These are phyloP conservation scores for Pseudogymnoascus pannorum DNA, from an alignment of 2,329 filamentous ascomycete genomes.

Conservation along the genomic window DNA sequence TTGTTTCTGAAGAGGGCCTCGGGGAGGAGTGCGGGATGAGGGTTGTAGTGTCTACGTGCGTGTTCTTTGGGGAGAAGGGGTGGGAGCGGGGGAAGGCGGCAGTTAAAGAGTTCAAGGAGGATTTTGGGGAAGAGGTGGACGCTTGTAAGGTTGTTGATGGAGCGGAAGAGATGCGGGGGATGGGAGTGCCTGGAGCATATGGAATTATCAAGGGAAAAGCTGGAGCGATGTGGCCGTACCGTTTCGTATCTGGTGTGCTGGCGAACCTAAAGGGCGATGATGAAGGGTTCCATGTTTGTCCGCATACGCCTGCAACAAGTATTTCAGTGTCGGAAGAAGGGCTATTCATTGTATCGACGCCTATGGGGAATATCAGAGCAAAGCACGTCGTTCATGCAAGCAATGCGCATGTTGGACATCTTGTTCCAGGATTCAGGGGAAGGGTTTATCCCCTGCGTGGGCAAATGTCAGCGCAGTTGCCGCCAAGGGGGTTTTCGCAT, in stretches of 20 bases:
- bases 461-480: conserved; percentile 44
- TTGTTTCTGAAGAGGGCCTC: conserved; percentile 3
- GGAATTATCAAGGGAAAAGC: conserved; percentile 30
- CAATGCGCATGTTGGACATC: conserved; percentile 45
- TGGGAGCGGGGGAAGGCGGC: neutral
- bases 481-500: conserved; percentile 29
- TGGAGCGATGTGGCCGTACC: conserved; percentile 45
- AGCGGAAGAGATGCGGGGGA: conserved; percentile 11
- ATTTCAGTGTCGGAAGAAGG: conserved; percentile 15
- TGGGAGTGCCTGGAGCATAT: conserved; percentile 17
- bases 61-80: neutral
- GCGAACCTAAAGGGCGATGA: conserved; percentile 16
- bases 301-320: conserved; percentile 32
- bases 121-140: neutral
- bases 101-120: neutral
- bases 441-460: conserved; percentile 39
- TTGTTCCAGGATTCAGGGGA: conserved; percentile 42
- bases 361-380: conserved; percentile 37
- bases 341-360: conserved; percentile 39
- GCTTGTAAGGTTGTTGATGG: neutral
- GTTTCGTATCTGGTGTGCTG: conserved; percentile 42
- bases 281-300: conserved; percentile 27
- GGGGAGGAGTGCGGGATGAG: conserved; percentile 3
- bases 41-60: neutral
- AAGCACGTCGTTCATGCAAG: conserved; percentile 51